Evolutionary conservation across 257 asterid species (phyloP), one percentile per base, ranked within the genome.

Genomic region (Solanum habrochaites): DNA sequence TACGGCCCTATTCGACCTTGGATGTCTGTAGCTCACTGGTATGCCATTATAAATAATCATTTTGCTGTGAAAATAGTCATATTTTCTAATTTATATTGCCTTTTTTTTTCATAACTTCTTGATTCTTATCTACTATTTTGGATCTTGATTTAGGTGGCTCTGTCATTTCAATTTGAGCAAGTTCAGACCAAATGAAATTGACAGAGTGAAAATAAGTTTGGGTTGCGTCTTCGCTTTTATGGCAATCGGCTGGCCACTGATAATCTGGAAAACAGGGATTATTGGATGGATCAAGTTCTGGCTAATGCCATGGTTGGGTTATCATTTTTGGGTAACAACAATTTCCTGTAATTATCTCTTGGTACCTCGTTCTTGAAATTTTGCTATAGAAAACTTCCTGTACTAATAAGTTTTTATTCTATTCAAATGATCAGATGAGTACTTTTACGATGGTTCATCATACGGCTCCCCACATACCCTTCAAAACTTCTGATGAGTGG

Each of bases 401-500:
- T 70, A 12, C 35, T 85, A 20, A 70, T 85, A 70, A 7, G 0
- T 69, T n/a, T 69, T 29, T 69, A 70, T 85, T 85, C 9, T 4
- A 67, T 15, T 47, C 64, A 85, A 62, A 43, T 70, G 45, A 2
- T 12, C 49, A 97, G 99, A 97, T 97, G 99, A 96, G 99, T 88
- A 96, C 99, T 88, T 96, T 96, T 89, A 95, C 99, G 37, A 96
- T 96, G 98, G 99, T 97, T 89, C 99, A 97, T 90, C 99, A 96
- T 88, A 97, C 99, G 1, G 99, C 99, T 25, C 99, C 99, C 75
- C 99, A 97, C 88, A 97, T 97, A 91, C 99, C 99, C 52, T 97
- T 94, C 74, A 96, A 97, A 89, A 62, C 93, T 86, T 92, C 97
- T 0, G 94, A 94, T 3, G 94, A 93, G 88, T 96, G 99, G 99